These are phyloP conservation scores for Trichodelitschia bisporula DNA, from an alignment of 495 filamentous ascomycete genomes.

Conservation along the genomic window DNA sequence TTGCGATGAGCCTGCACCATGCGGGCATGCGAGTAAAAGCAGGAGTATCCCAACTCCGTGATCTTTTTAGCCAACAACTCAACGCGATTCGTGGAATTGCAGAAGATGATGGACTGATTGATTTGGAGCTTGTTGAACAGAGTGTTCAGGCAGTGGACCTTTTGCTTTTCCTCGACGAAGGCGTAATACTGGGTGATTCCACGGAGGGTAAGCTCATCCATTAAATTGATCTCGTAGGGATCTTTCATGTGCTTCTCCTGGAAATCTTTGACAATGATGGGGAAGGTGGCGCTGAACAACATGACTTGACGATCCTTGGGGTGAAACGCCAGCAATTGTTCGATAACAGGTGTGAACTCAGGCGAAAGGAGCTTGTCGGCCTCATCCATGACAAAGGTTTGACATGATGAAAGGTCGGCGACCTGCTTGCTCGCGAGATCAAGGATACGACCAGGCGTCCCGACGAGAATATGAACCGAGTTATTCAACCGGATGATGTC, in stretches of 20 bases:
- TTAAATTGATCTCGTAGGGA: constrained; percentile 96
- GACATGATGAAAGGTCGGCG: constrained; percentile 86
- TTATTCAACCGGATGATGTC: constrained; percentile 91
- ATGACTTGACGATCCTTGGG: constrained; percentile 95
- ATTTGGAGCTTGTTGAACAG: constrained; percentile 98
- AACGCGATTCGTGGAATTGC: constrained; percentile 95
- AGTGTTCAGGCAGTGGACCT: constrained; percentile 96
- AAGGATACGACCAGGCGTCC: constrained; percentile 85
- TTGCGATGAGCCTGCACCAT: constrained; percentile 98
- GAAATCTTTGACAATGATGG: constrained; percentile 84
- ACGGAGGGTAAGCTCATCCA: constrained; percentile 95
- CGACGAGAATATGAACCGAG: constrained; percentile 89
- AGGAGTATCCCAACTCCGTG: constrained; percentile 94
- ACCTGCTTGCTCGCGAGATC: constrained; percentile 87
- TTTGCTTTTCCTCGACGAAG: constrained; percentile 97
- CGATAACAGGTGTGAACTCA: constrained; percentile 92
- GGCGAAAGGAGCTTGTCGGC: constrained; percentile 90
- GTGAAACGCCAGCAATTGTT: constrained; percentile 79
- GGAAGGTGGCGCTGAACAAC: constrained; percentile 97
- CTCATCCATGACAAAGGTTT: constrained; percentile 98
- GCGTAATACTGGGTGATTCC: constrained; percentile 99
- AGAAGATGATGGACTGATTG: constrained; percentile 99
- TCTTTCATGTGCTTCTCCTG: constrained; percentile 94
- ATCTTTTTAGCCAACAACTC: constrained; percentile 98
- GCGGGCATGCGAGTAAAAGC: constrained; percentile 95